Evolutionary conservation across 257 asterid species (phyloP).

Genomic region (Solanum phureja): DNA sequence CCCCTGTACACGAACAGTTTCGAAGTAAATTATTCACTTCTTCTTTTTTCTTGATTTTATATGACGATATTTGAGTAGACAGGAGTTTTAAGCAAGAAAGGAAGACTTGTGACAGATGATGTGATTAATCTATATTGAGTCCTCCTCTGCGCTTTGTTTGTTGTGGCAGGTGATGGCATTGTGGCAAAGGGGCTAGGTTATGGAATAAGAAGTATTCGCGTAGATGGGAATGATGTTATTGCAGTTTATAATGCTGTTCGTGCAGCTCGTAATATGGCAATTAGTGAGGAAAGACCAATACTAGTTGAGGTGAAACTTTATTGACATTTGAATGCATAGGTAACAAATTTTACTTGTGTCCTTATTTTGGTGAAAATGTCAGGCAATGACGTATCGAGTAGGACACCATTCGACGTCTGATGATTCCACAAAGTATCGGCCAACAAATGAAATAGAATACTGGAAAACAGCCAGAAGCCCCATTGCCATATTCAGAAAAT

Average conservation of each 20-base stretch:
- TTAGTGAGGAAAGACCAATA: constrained; percentile 55
- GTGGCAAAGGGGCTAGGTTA: constrained; percentile 78
- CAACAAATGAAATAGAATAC: constrained; percentile 52
- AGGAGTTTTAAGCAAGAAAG: not conserved
- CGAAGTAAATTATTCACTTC: constrained; percentile 31
- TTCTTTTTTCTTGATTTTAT: not conserved
- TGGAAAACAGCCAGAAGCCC: constrained; percentile 65
- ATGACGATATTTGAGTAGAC: not conserved
- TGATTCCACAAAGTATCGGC: constrained; percentile 86
- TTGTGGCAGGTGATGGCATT: constrained; percentile 67
- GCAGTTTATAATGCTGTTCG: constrained; percentile 54
- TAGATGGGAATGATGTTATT: constrained; percentile 82
- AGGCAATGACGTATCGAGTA: constrained; percentile 81
- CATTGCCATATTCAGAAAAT: constrained; percentile 47
- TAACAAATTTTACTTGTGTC: not conserved
- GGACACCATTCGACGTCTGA: constrained; percentile 95
- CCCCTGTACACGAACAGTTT: constrained; percentile 61
- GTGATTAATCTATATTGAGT: not conserved
- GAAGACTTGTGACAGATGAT: not conserved
- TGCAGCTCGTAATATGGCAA: constrained; percentile 72
- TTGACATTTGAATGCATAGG: not conserved
- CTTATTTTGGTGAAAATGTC: not conserved
- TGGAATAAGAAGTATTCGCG: constrained; percentile 66
- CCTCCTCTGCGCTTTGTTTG: not conserved
- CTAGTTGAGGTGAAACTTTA: constrained; percentile 58